Conservation (phyloP, 2,329 filamentous ascomycete genomes). For the Canariomyces notabilis region DNA sequence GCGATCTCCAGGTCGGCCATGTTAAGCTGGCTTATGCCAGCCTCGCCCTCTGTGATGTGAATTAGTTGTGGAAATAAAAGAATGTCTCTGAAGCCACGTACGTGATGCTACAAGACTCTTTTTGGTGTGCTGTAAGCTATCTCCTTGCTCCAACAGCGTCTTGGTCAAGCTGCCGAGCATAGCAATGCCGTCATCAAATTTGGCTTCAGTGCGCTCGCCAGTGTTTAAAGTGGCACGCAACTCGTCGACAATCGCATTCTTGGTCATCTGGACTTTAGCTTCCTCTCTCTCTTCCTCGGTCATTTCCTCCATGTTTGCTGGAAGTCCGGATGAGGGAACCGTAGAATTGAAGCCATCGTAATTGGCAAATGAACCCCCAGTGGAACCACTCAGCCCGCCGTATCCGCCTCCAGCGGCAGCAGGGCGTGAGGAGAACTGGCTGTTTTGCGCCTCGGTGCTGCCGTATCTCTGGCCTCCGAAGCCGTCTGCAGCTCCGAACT, state of each 20-base stretch:
- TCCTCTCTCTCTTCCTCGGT: conserved; percentile 76
- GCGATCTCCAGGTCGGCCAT: conserved; percentile 29
- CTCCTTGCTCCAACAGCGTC: too few species aligned
- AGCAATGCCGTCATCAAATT: conserved; percentile 54
- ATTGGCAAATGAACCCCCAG: conserved; percentile 6
- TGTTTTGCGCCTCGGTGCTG: conserved; percentile 32
- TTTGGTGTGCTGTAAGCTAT: too few species aligned
- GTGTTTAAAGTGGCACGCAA: conserved; percentile 67
- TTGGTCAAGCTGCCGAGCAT: too few species aligned
- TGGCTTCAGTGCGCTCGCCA: conserved; percentile 63
- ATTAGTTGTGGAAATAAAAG: conserved; percentile 52
- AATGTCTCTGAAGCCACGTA: too few species aligned
- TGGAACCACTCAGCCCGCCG: conserved; percentile 50
- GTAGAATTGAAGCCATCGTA: conserved; percentile 4
- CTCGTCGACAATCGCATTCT: conserved; percentile 68
- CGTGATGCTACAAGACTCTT: too few species aligned
- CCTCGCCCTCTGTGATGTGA: not conserved
- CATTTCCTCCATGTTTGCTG: conserved; percentile 10
- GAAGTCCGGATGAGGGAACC: not conserved
- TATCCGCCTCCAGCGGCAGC: conserved; percentile 50
- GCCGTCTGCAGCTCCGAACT: conserved; percentile 32
- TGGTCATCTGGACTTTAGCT: conserved; percentile 65
- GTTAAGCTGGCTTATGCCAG: not conserved
- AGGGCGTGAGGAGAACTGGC: conserved; percentile 30
- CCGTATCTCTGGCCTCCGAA: conserved; percentile 53